Percentiles rank a stretch among this genome's conserved stretches.
Evolutionary conservation across 306 rosid genomes (phyloP).

Genomic region (Dalbergia cultrata): DNA sequence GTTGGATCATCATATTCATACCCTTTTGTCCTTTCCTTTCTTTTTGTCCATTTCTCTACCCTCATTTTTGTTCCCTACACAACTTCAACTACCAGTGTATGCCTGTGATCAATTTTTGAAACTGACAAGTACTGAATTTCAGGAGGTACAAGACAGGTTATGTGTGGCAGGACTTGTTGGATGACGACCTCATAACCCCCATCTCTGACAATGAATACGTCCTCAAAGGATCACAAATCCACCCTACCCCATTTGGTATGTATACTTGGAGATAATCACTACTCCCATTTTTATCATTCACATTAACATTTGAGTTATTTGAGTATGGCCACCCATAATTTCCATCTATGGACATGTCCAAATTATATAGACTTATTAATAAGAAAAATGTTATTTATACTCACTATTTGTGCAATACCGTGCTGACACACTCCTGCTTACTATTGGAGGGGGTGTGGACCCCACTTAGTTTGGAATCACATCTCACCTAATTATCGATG

Average conservation of each 20-base stretch:
- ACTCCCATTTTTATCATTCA: slow-evolving; percentile 22
- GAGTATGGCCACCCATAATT: slow-evolving; percentile 52
- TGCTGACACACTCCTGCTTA: too few relatives aligned
- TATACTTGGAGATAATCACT: slow-evolving; percentile 17
- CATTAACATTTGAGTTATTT: slow-evolving; percentile 9
- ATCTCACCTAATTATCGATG: too few relatives aligned
- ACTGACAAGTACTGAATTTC: slow-evolving; percentile 45
- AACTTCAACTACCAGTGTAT: slow-evolving; percentile 9
- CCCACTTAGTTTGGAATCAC: too few relatives aligned
- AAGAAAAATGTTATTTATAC: too few relatives aligned
- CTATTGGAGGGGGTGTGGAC: too few relatives aligned
- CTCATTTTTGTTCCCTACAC: background rate
- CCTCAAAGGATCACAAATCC: slow-evolving; percentile 86
- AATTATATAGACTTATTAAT: slow-evolving; percentile 11
- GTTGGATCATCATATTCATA: slow-evolving; percentile 40
- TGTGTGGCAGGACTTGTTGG: slow-evolving; percentile 92
- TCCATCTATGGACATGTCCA: slow-evolving; percentile 34
- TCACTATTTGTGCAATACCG: too few relatives aligned
- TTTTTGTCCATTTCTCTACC: slow-evolving; percentile 27
- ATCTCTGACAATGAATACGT: slow-evolving; percentile 89
- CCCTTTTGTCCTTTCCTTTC: slow-evolving; percentile 9
- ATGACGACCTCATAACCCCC: slow-evolving; percentile 88
- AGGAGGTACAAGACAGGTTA: slow-evolving; percentile 92
- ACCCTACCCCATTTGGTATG: slow-evolving; percentile 55
- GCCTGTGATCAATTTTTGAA: slow-evolving; percentile 40